phyloP scores from a whole-genome alignment of 768 basidiomycete species.

The Agaricus sinodeliciosus region DNA sequence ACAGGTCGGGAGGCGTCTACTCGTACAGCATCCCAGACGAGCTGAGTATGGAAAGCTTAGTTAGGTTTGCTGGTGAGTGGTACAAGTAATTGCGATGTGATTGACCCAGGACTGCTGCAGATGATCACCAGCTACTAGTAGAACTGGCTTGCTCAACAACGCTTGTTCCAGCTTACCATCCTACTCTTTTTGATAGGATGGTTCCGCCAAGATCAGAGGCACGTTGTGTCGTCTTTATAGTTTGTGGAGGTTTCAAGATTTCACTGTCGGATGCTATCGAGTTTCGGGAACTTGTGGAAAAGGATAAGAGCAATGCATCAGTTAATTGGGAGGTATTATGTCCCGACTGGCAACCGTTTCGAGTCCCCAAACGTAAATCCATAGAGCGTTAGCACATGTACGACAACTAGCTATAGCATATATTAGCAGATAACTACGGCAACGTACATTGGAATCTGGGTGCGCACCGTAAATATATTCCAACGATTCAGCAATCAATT shows the following conservation, averaged over 20 bases:
- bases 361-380: constrained; percentile 16
- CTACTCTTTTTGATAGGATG: constrained; percentile 44
- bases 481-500: constrained; percentile 8
- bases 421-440: not conserved
- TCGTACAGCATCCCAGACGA: constrained; percentile 64
- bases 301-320: constrained; percentile 20
- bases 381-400: not conserved
- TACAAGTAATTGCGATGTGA: not conserved
- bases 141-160: constrained; percentile 73
- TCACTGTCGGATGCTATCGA: constrained; percentile 45
- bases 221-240: constrained; percentile 53
- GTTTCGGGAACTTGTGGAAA: constrained; percentile 36
- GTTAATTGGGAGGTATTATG: constrained; percentile 30
- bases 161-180: constrained; percentile 58
- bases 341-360: constrained; percentile 31
- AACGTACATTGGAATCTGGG: no score
- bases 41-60: constrained; percentile 56
- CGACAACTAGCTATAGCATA: not conserved
- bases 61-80: constrained; percentile 50
- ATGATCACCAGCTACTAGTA: constrained; percentile 69
- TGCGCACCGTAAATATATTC: no score
- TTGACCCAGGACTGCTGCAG: constrained; percentile 25
- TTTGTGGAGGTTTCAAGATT: constrained; percentile 69
- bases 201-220: constrained; percentile 27
- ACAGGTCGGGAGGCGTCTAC: constrained; percentile 47